Evolutionary conservation across 345 rosid species (phyloP).

Genomic region (Nephelium lappaceum): DNA sequence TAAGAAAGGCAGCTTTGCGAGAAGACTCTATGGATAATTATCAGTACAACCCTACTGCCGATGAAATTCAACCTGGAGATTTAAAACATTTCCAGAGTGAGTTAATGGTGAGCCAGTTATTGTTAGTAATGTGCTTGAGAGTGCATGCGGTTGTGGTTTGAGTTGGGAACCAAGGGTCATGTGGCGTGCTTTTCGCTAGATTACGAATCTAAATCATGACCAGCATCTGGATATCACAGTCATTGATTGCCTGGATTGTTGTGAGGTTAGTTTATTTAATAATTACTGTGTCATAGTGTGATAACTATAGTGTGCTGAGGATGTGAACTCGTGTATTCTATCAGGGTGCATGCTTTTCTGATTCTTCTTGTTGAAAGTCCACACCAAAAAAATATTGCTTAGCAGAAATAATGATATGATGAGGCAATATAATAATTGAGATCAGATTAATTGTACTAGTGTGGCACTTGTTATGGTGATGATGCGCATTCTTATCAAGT

Average conservation of each 20-base stretch:
- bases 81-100: conserved; percentile 64
- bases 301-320: background rate
- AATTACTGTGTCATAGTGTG: background rate
- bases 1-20: conserved; percentile 48
- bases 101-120: conserved; percentile 61
- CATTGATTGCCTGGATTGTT: conserved; percentile 54
- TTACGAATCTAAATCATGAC: conserved; percentile 31
- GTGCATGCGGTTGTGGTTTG: conserved; percentile 50
- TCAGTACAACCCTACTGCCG: conserved; percentile 47
- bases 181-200: conserved; percentile 70
- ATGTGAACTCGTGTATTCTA: too few relatives aligned
- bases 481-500: background rate
- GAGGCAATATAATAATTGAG: background rate
- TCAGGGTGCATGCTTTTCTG: background rate
- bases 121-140: conserved; percentile 56
- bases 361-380: background rate
- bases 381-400: background rate
- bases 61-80: conserved; percentile 38
- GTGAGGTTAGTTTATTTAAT: conserved; percentile 38
- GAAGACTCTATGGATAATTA: conserved; percentile 47
- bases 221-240: conserved; percentile 38
- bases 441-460: background rate
- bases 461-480: background rate
- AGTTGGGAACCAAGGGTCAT: conserved; percentile 78
- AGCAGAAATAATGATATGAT: background rate